Evolutionary conservation across 192 early-diverging fungal species (phyloP).

Genomic region (Diversispora epigaea): DNA sequence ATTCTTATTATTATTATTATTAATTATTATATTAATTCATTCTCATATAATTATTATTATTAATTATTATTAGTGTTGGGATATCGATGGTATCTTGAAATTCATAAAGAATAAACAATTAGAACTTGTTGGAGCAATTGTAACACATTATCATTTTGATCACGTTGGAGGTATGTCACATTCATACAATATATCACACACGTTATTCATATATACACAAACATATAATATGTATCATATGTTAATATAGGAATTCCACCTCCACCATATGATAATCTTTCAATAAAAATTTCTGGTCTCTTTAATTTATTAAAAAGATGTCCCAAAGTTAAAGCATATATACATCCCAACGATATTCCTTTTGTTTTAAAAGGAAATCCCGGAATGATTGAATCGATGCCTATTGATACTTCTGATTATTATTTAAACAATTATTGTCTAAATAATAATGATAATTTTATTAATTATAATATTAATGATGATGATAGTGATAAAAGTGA

Average conservation of each 20-base stretch:
- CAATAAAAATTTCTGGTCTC: slow-evolving; percentile 77
- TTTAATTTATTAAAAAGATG: slow-evolving; percentile 68
- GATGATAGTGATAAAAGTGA: no score
- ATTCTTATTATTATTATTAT: neutral
- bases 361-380: slow-evolving; percentile 69
- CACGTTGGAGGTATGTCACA: slow-evolving; percentile 69
- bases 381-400: slow-evolving; percentile 42
- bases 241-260: slow-evolving; percentile 57
- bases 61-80: slow-evolving; percentile 71
- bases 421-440: no score
- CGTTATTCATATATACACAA: neutral
- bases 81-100: slow-evolving; percentile 78
- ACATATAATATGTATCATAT: neutral
- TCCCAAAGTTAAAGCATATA: slow-evolving; percentile 72
- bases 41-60: slow-evolving; percentile 58
- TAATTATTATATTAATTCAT: neutral
- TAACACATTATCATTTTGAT: slow-evolving; percentile 89
- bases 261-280: slow-evolving; percentile 76
- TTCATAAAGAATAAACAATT: slow-evolving; percentile 58
- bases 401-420: neutral
- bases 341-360: slow-evolving; percentile 76
- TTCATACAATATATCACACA: neutral
- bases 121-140: slow-evolving; percentile 68
- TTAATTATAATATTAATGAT: no score
- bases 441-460: no score